Evolutionary conservation across 306 rosid genomes (phyloP).

Genomic region (Comarum palustre): DNA sequence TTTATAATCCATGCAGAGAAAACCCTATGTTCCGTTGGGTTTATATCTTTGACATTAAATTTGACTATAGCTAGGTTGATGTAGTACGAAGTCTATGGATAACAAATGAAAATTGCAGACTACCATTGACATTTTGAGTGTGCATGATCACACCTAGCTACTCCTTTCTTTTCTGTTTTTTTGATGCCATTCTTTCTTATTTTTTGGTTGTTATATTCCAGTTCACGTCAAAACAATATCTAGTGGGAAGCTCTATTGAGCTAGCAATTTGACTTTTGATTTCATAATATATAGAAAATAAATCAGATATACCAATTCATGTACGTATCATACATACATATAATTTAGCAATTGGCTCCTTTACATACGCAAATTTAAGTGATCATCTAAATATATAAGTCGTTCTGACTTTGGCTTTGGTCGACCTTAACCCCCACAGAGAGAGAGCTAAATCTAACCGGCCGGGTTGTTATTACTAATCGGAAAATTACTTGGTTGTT

Average conservation of each 20-base stretch:
- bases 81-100: background rate
- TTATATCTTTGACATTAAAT: background rate
- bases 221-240: conserved; percentile 14
- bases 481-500: background rate
- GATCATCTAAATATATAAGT: background rate
- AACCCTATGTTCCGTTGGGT: background rate
- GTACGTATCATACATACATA: background rate
- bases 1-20: conserved; percentile 2
- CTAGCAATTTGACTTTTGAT: conserved; percentile 30
- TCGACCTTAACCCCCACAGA: background rate
- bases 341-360: background rate
- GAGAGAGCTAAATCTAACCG: too few relatives aligned
- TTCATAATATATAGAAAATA: background rate
- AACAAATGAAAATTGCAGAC: conserved; percentile 17
- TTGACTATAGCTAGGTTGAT: background rate
- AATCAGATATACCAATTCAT: background rate
- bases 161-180: background rate
- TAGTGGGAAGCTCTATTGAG: conserved; percentile 17
- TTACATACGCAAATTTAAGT: background rate
- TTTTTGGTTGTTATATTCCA: background rate
- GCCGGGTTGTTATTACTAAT: too few relatives aligned
- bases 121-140: background rate
- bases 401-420: background rate
- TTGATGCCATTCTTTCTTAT: too few relatives aligned
- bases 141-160: conserved; percentile 1